Evolutionary conservation across 208 protist genomes (phyloP).

Genomic region (Leishmania arabica): DNA sequence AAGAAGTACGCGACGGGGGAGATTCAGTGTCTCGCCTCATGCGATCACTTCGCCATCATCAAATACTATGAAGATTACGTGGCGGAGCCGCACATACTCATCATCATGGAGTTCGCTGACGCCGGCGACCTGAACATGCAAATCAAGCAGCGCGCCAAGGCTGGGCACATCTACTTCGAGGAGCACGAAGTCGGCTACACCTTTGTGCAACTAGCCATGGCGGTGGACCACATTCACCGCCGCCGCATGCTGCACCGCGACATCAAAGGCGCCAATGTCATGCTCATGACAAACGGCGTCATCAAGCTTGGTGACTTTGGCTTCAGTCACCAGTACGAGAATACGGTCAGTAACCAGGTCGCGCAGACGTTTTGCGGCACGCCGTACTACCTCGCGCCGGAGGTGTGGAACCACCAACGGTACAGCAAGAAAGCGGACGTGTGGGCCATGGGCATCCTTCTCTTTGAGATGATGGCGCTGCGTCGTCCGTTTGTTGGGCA

Average conservation of each 20-base stretch:
- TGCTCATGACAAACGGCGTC: constrained; percentile 78
- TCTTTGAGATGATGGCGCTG: constrained; percentile 85
- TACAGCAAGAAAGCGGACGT: constrained; percentile 94
- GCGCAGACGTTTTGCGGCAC: constrained; percentile 88
- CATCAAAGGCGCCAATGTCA: constrained; percentile 87
- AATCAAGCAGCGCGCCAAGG: constrained; percentile 66
- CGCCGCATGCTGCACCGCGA: constrained; percentile 89
- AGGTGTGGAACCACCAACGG: constrained; percentile 86
- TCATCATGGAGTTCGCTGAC: constrained; percentile 89
- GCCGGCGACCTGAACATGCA: constrained; percentile 85
- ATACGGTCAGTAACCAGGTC: constrained; percentile 73
- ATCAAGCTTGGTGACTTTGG: constrained; percentile 91
- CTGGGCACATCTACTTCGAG: constrained; percentile 60
- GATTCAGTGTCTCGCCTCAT: constrained; percentile 85
- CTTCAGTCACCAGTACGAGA: constrained; percentile 82
- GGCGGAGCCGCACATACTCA: constrained; percentile 67
- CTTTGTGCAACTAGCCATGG: constrained; percentile 81
- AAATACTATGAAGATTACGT: constrained; percentile 75
- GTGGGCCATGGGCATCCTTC: constrained; percentile 86
- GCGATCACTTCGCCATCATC: constrained; percentile 92
- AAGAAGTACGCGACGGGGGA: constrained; percentile 91
- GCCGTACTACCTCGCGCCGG: constrained; percentile 92
- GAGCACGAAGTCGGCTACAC: constrained; percentile 86
- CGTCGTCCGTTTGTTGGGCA: constrained; percentile 76
- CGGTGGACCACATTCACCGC: constrained; percentile 84